Base-by-base conservation (phyloP, 805 yeast species). In the Alloascoidea hylecoeti region DNA sequence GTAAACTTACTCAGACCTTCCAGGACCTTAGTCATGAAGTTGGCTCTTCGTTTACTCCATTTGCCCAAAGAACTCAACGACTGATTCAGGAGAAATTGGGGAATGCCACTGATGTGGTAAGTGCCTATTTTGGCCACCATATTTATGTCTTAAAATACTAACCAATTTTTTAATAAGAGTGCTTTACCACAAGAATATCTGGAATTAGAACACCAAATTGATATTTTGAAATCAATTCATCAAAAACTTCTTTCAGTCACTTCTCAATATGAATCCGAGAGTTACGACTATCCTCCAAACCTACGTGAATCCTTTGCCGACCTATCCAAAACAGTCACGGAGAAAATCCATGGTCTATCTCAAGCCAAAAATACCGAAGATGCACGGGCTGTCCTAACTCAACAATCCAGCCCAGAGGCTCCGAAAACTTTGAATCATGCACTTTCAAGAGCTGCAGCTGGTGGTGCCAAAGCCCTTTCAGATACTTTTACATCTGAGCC, bases 341-440 rank as follows among this genome's bases (percentile, higher is more conserved):
- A 67, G 39, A 72, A 82, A 47, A 77, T 82, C 36, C 64, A 70
- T 41, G 80, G 74, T 42, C 64, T 82, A 42, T 70, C 86, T 14
- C 71, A 69, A 52, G 94, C 86, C 12, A 68, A 78, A 36, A 67
- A 80, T 16, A 82, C 89, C 1, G 69, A 74, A n/a, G 94, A 83
- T 53, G 89, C 88, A 3, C 92, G 82, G 60, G 72, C 80, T 12
- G 80, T 83, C 9, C 60, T 80, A 32, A 61, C 69, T 39, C 64
- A 63, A 46, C 58, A 75, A 52, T 9, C 13, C 9, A n/a, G n/a
- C 30, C 62, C 68, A 49, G 66, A 73, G 35, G 67, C 70, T 42
- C 94, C 94, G 48, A 80, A 81, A 65, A 84, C 94, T n/a, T 64
- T 83, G 51, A 77, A 78, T 57, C 89, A 81, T 54, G 94, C 94